phyloP scores from a whole-genome alignment of 352 stramenopile genomes.

The Phytophthora pinifolia region DNA sequence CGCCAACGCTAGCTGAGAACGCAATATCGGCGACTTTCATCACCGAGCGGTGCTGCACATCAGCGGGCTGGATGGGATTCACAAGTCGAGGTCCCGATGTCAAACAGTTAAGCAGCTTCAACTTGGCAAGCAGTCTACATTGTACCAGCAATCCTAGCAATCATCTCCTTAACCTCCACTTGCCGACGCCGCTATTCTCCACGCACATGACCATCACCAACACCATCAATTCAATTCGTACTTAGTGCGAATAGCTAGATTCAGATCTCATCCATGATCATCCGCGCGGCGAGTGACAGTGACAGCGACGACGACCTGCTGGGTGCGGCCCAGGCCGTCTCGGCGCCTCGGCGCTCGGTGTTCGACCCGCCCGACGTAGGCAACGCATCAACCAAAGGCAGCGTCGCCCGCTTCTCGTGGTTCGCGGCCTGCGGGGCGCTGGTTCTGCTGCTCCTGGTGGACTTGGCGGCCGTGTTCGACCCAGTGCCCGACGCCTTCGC shows the following conservation, averaged over 20 bases:
- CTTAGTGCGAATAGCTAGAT: too few species aligned
- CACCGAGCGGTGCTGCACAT: too few species aligned
- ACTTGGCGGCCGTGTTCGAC: conserved; percentile 49
- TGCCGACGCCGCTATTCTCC: too few species aligned
- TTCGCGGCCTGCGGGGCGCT: conserved; percentile 38
- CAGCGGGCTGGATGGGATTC: background rate
- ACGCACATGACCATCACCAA: too few species aligned
- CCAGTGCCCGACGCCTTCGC: conserved; percentile 36
- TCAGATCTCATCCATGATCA: conserved; percentile 58
- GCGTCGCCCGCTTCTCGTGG: conserved; percentile 39
- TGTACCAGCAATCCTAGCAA: too few species aligned
- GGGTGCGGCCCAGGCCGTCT: conserved; percentile 6
- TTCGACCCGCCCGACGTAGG: conserved; percentile 17
- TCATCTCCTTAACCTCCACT: background rate
- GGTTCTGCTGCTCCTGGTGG: conserved; percentile 57
- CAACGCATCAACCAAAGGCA: background rate
- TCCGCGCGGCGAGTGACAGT: conserved; percentile 62
- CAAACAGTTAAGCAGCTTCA: conserved; percentile 3
- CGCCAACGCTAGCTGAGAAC: too few species aligned
- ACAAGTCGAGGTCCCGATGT: background rate
- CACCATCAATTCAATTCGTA: background rate
- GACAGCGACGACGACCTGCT: conserved; percentile 42
- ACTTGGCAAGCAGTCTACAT: background rate
- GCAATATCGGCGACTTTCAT: too few species aligned
- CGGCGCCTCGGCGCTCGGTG: conserved; percentile 14